A percentile compares a stretch with the other conserved stretches of the same genome.
These are phyloP conservation scores for Sisymbrium altissimum DNA, from an alignment of 345 rosid genomes.

Conservation along the genomic window DNA sequence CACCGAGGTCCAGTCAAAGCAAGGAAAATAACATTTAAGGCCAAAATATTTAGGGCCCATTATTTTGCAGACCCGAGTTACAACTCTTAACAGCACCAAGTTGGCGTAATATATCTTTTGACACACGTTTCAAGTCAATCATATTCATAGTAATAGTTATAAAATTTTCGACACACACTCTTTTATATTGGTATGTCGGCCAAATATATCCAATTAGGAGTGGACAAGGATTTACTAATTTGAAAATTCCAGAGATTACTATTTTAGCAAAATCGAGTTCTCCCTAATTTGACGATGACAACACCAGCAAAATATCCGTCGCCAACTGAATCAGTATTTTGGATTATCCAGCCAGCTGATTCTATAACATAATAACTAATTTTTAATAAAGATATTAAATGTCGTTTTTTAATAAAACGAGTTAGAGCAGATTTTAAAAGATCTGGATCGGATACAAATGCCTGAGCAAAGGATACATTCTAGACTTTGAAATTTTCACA, in stretches of 20 bases:
- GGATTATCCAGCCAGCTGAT: background rate
- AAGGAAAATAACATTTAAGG: background rate
- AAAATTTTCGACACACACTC: background rate
- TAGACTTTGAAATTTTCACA: too few relatives aligned
- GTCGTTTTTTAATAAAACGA: too few relatives aligned
- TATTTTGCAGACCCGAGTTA: background rate
- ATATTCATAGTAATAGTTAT: background rate
- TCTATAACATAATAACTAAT: too few relatives aligned
- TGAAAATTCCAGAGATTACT: background rate
- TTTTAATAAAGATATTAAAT: too few relatives aligned
- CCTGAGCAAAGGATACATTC: background rate
- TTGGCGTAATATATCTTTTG: background rate
- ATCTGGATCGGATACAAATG: background rate
- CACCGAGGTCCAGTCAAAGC: background rate
- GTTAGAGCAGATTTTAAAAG: too few relatives aligned
- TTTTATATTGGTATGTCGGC: conserved; percentile 4
- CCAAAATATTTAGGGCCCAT: background rate
- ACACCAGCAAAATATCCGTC: background rate
- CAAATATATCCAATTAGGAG: background rate
- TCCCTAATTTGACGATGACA: too few relatives aligned
- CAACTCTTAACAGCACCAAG: background rate
- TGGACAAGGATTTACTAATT: background rate
- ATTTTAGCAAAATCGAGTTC: background rate
- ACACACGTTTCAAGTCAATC: background rate
- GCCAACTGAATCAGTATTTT: background rate